Percentiles rank a stretch among this genome's conserved stretches.
Evolutionary conservation across 1,284 basidiomycete species (phyloP).

Genomic region (Phylloboletellus chloephorus): DNA sequence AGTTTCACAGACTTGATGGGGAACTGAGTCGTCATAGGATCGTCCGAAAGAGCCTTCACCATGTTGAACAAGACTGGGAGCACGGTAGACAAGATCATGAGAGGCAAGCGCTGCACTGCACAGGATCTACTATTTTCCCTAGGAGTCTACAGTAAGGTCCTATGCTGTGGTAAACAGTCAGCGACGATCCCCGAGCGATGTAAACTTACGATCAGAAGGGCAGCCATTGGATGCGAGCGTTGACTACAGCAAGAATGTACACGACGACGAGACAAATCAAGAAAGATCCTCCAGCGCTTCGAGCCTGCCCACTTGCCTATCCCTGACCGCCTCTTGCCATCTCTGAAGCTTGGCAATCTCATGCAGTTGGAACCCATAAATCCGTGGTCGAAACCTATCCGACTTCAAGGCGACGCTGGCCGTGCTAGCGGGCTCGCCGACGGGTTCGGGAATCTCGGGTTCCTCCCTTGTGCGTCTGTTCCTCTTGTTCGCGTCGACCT

Average conservation of each 20-base stretch:
- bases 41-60: background rate
- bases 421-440: slow-evolving; percentile 64
- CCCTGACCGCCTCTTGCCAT: slow-evolving; percentile 88
- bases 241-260: slow-evolving; percentile 10
- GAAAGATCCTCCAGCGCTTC: slow-evolving; percentile 32
- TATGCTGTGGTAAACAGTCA: background rate
- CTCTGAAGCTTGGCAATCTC: slow-evolving; percentile 88
- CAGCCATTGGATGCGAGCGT: background rate
- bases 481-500: slow-evolving; percentile 36
- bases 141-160: background rate
- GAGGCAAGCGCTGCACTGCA: no score
- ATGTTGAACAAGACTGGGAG: slow-evolving; percentile 9
- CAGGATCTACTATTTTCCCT: background rate
- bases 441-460: slow-evolving; percentile 46
- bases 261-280: slow-evolving; percentile 11
- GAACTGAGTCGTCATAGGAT: slow-evolving; percentile 15
- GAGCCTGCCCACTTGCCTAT: slow-evolving; percentile 52
- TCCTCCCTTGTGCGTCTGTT: slow-evolving; percentile 49
- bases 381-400: slow-evolving; percentile 83
- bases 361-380: slow-evolving; percentile 92
- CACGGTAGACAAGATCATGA: no score
- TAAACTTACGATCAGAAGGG: background rate
- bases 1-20: slow-evolving; percentile 24
- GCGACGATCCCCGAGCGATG: no score
- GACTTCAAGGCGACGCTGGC: slow-evolving; percentile 80